Evolutionary conservation across 2,329 filamentous ascomycete species (phyloP).

Genomic region (Aspergillus tamarii): DNA sequence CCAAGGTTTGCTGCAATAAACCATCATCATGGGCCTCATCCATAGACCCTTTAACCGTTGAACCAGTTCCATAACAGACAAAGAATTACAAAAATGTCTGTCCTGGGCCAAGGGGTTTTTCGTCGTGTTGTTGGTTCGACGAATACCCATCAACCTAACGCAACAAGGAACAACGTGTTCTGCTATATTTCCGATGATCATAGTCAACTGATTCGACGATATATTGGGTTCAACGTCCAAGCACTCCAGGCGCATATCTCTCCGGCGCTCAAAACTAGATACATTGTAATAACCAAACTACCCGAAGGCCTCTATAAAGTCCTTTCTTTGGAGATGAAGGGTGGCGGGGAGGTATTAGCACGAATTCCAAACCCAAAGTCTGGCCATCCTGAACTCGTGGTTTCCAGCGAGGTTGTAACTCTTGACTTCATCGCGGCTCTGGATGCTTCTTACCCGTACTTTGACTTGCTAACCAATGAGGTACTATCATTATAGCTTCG

Average conservation of each 20-base stretch:
- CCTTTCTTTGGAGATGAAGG: constrained; percentile 30
- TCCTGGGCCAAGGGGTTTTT: no score
- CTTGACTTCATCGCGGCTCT: constrained; percentile 24
- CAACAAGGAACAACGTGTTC: constrained; percentile 15
- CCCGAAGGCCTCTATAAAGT: constrained; percentile 28
- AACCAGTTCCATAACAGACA: no score
- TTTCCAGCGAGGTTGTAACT: constrained; percentile 29
- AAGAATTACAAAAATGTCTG: no score
- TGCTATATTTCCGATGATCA: constrained; percentile 38
- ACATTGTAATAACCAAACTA: constrained; percentile 36
- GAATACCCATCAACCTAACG: no score
- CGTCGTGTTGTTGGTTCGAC: no score
- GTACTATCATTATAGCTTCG: constrained; percentile 15
- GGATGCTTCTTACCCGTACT: background rate
- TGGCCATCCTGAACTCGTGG: constrained; percentile 16
- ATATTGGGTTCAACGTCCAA: constrained; percentile 37
- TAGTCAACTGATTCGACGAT: constrained; percentile 31
- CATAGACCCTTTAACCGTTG: no score
- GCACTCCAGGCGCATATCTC: constrained; percentile 34
- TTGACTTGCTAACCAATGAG: background rate
- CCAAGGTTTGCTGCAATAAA: no score
- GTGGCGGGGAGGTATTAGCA: constrained; percentile 18
- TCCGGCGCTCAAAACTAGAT: constrained; percentile 26
- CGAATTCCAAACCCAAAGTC: constrained; percentile 24
- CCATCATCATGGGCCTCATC: no score